Evolutionary conservation across 108 stramenopile species (phyloP).

Genomic region (Cylindrotheca fusiformis): DNA sequence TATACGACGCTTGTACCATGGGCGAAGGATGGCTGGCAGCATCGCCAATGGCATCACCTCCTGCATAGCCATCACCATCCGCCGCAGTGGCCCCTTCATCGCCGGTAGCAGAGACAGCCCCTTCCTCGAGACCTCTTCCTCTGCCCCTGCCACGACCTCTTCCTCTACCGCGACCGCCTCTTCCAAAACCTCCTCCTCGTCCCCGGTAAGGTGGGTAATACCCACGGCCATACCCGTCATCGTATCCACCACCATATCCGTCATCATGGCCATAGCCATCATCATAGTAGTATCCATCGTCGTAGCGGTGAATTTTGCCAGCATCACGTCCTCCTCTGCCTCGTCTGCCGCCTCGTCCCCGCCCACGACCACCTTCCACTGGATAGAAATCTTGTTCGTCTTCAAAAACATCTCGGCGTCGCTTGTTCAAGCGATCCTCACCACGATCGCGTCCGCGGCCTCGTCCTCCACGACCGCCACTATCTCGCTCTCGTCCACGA

Average conservation of each 20-base stretch:
- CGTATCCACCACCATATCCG: constrained; percentile 8
- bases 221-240: constrained; percentile 19
- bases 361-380: constrained; percentile 4
- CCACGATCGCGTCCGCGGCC: constrained; percentile 20
- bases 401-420: constrained; percentile 17
- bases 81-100: background rate
- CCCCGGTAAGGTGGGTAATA: constrained; percentile 9
- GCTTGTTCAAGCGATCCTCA: constrained; percentile 7
- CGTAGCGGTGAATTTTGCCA: constrained; percentile 24
- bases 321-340: constrained; percentile 19
- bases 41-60: constrained; percentile 1
- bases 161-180: constrained; percentile 6
- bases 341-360: constrained; percentile 16
- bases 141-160: constrained; percentile 5
- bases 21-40: constrained; percentile 44
- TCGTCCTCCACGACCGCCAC: constrained; percentile 1
- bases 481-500: constrained; percentile 13
- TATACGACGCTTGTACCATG: constrained; percentile 40
- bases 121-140: constrained; percentile 27
- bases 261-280: constrained; percentile 24
- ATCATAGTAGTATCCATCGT: constrained; percentile 17
- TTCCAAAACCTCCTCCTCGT: constrained; percentile 12
- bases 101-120: constrained; percentile 17
- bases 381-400: constrained; percentile 16
- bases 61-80: background rate